phyloP scores from a whole-genome alignment of 148 eudicot species.

The Heliosperma pusillum region DNA sequence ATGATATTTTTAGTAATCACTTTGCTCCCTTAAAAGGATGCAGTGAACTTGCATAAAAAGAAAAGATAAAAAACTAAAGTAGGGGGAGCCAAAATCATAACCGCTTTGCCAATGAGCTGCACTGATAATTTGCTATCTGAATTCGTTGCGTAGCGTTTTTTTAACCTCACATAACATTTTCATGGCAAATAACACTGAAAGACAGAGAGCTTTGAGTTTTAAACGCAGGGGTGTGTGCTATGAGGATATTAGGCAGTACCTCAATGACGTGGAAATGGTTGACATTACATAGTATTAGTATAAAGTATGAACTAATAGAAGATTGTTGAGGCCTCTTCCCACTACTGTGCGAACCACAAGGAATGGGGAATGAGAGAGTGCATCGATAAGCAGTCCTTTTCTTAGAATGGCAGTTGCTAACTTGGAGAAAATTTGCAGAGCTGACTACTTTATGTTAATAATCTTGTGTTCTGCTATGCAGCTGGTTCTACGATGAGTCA shows the following conservation, averaged over 20 bases:
- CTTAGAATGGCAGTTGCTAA: background rate
- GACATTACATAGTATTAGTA: background rate
- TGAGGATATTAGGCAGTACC: background rate
- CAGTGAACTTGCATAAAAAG: background rate
- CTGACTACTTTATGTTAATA: conserved; percentile 1
- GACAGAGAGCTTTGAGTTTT: background rate
- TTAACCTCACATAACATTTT: background rate
- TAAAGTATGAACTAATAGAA: background rate
- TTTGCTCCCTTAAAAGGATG: background rate
- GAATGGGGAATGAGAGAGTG: background rate
- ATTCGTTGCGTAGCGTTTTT: background rate
- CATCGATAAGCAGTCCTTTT: background rate
- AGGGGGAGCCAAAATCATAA: background rate
- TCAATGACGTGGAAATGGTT: background rate
- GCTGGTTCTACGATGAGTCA: conserved; percentile 82
- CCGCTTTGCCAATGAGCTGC: background rate
- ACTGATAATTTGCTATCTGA: background rate
- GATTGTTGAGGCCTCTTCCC: background rate
- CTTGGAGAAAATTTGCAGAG: background rate
- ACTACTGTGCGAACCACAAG: background rate
- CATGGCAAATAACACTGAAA: background rate
- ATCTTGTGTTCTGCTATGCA: conserved; percentile 33
- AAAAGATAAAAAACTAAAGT: background rate
- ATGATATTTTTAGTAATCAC: background rate
- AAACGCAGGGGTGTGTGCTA: background rate